A percentile compares a stretch with the other conserved stretches of the same genome.
Conservation (phyloP, 2,329 filamentous ascomycete genomes). For the Aspergillus pseudoglaucus region DNA sequence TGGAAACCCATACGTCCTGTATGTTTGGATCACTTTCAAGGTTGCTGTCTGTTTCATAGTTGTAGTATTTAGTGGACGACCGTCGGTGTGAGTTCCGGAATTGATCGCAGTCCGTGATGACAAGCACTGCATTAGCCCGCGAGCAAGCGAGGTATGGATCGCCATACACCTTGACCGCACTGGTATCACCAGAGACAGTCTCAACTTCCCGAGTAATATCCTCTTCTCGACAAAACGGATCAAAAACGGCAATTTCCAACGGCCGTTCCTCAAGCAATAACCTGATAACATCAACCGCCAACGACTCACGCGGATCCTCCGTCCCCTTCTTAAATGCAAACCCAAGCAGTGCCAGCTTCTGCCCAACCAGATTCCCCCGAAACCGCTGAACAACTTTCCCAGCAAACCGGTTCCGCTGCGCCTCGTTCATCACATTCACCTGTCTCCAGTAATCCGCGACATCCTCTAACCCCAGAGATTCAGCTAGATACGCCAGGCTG, state of each 20-base stretch:
- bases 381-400: slow-evolving; percentile 59
- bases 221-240: slow-evolving; percentile 47
- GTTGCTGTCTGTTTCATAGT: neutral
- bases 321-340: slow-evolving; percentile 79
- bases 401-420: slow-evolving; percentile 63
- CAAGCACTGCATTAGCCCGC: slow-evolving; percentile 42
- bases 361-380: slow-evolving; percentile 61
- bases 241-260: slow-evolving; percentile 60
- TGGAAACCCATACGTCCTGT: slow-evolving; percentile 18
- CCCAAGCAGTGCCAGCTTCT: slow-evolving; percentile 67
- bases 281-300: slow-evolving; percentile 62
- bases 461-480: slow-evolving; percentile 61
- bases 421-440: slow-evolving; percentile 71
- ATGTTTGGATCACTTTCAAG: neutral
- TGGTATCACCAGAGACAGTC: slow-evolving; percentile 18
- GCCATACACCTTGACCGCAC: slow-evolving; percentile 32
- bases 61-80: neutral
- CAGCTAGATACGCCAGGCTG: slow-evolving; percentile 66
- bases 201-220: slow-evolving; percentile 38
- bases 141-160: slow-evolving; percentile 42
- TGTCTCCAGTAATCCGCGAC: slow-evolving; percentile 70
- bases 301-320: slow-evolving; percentile 65
- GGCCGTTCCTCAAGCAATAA: slow-evolving; percentile 59
- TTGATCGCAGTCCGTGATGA: slow-evolving; percentile 50
- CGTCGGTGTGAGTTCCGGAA: slow-evolving; percentile 32